Evolutionary conservation across 805 yeast genomes (phyloP).

Genomic region (Zygotorulaspora sp.): DNA sequence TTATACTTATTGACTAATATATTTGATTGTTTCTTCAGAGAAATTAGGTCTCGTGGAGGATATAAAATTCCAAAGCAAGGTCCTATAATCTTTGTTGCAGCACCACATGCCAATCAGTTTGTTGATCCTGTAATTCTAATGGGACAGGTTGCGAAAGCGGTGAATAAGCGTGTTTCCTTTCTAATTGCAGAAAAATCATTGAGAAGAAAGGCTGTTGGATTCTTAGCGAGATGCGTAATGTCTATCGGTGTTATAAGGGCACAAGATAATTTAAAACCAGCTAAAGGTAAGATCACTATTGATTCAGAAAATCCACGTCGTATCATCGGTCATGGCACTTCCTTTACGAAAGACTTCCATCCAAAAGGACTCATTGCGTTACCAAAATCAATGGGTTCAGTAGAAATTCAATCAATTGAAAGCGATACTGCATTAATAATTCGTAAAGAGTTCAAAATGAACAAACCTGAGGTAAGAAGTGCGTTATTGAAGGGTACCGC

Average conservation of each 20-base stretch:
- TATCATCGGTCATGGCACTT: constrained; percentile 62
- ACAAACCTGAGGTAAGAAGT: constrained; percentile 38
- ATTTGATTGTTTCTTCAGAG: constrained; percentile 75
- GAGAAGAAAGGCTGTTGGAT: constrained; percentile 62
- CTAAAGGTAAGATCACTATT: constrained; percentile 59
- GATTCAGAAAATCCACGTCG: constrained; percentile 51
- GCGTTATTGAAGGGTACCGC: constrained; percentile 48
- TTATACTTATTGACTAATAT: constrained; percentile 46
- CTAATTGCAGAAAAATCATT: constrained; percentile 81
- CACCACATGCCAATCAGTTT: constrained; percentile 95
- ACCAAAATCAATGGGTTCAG: constrained; percentile 73
- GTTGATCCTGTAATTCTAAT: constrained; percentile 76
- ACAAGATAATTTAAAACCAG: constrained; percentile 72
- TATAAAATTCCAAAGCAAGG: constrained; percentile 66
- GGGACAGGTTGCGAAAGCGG: constrained; percentile 68
- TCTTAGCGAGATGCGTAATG: constrained; percentile 67
- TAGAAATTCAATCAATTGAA: constrained; percentile 60
- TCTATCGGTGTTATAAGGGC: constrained; percentile 91
- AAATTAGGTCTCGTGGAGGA: constrained; percentile 84
- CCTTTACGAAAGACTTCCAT: constrained; percentile 57
- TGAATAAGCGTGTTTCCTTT: constrained; percentile 69
- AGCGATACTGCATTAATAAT: constrained; percentile 68
- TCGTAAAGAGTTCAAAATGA: constrained; percentile 63
- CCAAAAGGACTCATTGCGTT: constrained; percentile 67
- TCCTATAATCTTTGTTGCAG: constrained; percentile 88